Evolutionary conservation across 345 rosid genomes (phyloP).

Genomic region (Rhodomyrtus tomentosa): DNA sequence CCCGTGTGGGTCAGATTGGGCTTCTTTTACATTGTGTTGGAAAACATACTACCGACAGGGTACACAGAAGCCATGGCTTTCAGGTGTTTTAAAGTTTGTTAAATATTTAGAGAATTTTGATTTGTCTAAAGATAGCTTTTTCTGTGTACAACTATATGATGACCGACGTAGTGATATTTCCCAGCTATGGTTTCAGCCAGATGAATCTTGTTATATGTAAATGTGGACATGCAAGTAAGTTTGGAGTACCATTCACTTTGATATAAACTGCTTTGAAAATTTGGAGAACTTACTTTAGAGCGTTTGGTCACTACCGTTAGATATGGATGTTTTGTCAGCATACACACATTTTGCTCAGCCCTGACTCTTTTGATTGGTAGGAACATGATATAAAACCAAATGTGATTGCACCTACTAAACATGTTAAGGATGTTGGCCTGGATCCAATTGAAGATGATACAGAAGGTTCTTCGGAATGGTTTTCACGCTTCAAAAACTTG

Average conservation of each 20-base stretch:
- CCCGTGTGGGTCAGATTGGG: rapidly evolving
- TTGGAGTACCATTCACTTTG: background rate
- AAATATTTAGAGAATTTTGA: background rate
- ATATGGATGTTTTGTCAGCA: background rate
- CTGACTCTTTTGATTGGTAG: slow-evolving; percentile 10
- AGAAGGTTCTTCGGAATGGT: slow-evolving; percentile 32
- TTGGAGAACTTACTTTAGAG: background rate
- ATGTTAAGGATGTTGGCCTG: slow-evolving; percentile 54
- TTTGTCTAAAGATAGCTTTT: background rate
- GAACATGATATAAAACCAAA: slow-evolving; percentile 33
- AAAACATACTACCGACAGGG: rapidly evolving
- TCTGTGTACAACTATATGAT: background rate
- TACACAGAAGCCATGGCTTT: background rate
- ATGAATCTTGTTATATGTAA: background rate
- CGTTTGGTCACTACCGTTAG: background rate
- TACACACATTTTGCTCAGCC: background rate
- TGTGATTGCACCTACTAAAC: slow-evolving; percentile 19
- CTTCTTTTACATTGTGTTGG: background rate
- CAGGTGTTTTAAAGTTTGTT: background rate
- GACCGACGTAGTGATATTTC: background rate
- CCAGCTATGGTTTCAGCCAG: background rate
- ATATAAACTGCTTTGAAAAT: background rate
- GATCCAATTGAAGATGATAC: slow-evolving; percentile 55
- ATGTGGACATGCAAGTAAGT: background rate
- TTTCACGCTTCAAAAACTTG: slow-evolving; percentile 53